phyloP scores from a whole-genome alignment of 352 stramenopile genomes.

The Globisporangium radiosum region DNA sequence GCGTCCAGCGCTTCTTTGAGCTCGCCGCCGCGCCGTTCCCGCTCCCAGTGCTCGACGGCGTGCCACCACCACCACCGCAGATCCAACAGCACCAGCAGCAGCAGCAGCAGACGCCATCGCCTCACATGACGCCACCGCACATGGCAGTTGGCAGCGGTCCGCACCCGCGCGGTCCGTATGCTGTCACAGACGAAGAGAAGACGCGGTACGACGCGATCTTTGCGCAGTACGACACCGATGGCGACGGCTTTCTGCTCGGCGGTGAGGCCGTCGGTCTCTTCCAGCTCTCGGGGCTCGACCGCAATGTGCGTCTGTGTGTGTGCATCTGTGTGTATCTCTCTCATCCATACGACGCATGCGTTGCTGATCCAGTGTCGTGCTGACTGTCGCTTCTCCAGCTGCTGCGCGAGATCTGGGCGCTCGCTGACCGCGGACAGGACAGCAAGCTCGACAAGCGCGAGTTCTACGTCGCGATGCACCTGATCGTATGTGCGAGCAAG shows the following conservation, averaged over 20 bases:
- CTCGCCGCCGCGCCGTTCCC: constrained; percentile 47
- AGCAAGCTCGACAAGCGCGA: constrained; percentile 89
- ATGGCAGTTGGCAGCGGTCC: not conserved
- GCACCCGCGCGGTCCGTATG: constrained; percentile 36
- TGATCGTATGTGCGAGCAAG: constrained; percentile 95
- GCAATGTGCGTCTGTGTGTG: constrained; percentile 43
- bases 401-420: constrained; percentile 88
- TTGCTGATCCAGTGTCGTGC: not conserved
- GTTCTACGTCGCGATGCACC: constrained; percentile 95
- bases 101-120: constrained; percentile 1
- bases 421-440: constrained; percentile 88
- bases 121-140: not conserved
- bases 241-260: constrained; percentile 89
- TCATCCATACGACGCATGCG: not conserved
- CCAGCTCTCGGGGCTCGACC: constrained; percentile 89
- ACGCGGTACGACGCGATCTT: constrained; percentile 90
- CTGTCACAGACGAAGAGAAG: constrained; percentile 86
- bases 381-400: constrained; percentile 9
- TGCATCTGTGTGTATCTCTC: not conserved
- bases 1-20: constrained; percentile 64
- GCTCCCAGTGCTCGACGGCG: constrained; percentile 57
- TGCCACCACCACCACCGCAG: constrained; percentile 30
- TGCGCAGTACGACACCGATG: constrained; percentile 86
- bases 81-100: constrained; percentile 3
- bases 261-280: constrained; percentile 89